These are phyloP conservation scores for Mycosarcoma mackinlayi DNA, from an alignment of 1,284 basidiomycete species.

Conservation along the genomic window DNA sequence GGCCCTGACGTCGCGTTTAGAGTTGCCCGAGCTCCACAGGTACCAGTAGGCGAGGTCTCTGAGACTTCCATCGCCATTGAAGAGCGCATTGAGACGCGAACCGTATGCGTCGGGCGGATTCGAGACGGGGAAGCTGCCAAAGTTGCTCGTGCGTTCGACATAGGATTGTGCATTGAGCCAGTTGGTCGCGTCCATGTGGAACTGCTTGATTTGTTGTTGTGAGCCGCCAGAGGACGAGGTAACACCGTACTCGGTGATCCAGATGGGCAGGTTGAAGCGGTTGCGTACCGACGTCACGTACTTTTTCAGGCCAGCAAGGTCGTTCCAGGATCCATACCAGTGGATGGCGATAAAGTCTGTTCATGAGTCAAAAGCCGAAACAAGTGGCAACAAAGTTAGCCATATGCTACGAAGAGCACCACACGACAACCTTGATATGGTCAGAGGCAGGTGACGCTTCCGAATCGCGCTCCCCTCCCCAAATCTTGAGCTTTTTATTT, in stretches of 20 bases:
- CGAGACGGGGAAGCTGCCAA: constrained; percentile 53
- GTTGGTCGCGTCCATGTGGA: constrained; percentile 52
- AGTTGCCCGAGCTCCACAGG: constrained; percentile 19
- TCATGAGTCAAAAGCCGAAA: not conserved
- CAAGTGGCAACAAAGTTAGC: constrained; percentile 16
- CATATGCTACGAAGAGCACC: constrained; percentile 16
- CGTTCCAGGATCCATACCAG: constrained; percentile 61
- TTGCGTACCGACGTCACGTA: constrained; percentile 53
- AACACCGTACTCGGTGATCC: constrained; percentile 66
- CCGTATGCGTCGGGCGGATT: constrained; percentile 58
- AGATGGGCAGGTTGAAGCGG: constrained; percentile 53
- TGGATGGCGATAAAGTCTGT: constrained; percentile 65
- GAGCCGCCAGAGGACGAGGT: constrained; percentile 49
- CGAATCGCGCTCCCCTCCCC: too few species aligned
- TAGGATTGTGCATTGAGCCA: constrained; percentile 53
- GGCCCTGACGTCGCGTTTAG: constrained; percentile 20
- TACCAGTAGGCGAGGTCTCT: constrained; percentile 48
- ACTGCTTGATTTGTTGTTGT: constrained; percentile 52
- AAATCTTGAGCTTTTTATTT: too few species aligned
- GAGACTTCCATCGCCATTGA: constrained; percentile 49
- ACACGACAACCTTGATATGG: not conserved
- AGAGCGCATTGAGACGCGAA: constrained; percentile 56
- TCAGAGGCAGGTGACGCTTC: too few species aligned
- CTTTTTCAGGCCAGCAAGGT: constrained; percentile 46
- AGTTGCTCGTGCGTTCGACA: constrained; percentile 60